Evolutionary conservation across 2,329 filamentous ascomycete genomes (phyloP), one percentile per base, ranked within the genome.

Genomic region (Xenosphaeropsis pyriputrescens): DNA sequence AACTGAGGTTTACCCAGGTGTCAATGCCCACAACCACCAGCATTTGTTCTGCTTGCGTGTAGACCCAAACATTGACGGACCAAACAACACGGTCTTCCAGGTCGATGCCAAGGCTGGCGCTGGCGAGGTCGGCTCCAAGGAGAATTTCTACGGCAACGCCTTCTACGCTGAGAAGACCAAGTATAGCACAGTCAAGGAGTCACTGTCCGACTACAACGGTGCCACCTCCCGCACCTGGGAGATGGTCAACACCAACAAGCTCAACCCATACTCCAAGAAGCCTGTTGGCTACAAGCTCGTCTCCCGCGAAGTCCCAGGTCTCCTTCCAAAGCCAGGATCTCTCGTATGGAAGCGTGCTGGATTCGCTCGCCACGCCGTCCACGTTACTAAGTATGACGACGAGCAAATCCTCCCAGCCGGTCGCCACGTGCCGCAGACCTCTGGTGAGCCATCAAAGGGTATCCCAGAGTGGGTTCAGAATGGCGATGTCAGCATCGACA

Each of bases 1-100:
- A 40, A 93, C 86, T 0, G 79, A 93, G 57, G 88, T 95, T 7
- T 91, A 89, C 52, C 83, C 85, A 0, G 67, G 84, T 31, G 85
- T 94, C 52, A 93, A 94, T 52, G 88, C 88, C 0, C 88, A 94
- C 62, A 94, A 94, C 63, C 88, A 95, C 58, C 86, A 95, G 59
- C 88, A 95, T 57, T 70, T 95, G 22, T 95, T 95, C 72, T 94
- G 85, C 54, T 64, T 95, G 32, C 83, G 88, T 32, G 65, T 94
- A 32, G 83, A 95, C 55, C 74, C 86, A 22, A 91, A 89, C 52
- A 72, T 95, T 39, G 88, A 94, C 53, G 88, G 88, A 0, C 73
- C 79, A 1, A 70, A 78, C 45, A 95, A 95, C 57, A 88, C 85
- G 0, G 68, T 94, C 41, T 89, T 85, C 64, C 75, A 88, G 60